These are phyloP conservation scores for Blastomyces parvus DNA, from an alignment of 2,329 filamentous ascomycete genomes.

Conservation along the genomic window DNA sequence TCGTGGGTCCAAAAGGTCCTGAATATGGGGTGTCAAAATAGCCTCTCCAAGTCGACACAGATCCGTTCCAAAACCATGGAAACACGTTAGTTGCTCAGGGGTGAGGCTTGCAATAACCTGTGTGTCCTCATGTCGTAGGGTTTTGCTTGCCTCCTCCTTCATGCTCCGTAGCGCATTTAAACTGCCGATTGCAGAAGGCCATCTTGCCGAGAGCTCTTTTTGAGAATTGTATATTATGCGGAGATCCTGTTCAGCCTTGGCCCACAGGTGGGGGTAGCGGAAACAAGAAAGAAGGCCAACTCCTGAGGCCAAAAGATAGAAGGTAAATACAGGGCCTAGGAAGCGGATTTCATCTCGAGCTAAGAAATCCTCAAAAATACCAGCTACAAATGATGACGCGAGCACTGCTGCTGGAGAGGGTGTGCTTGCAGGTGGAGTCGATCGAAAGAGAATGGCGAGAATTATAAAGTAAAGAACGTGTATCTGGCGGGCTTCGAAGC, in stretches of 20 bases:
- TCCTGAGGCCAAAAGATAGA: conserved; percentile 34
- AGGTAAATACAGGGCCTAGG: conserved; percentile 37
- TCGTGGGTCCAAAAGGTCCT: conserved; percentile 13
- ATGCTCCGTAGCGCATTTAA: conserved; percentile 21
- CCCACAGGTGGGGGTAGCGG: conserved; percentile 20
- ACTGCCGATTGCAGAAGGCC: conserved; percentile 24
- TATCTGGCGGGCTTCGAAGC: conserved; percentile 35
- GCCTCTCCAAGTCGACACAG: conserved; percentile 21
- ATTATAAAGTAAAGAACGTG: conserved; percentile 33
- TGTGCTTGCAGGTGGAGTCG: conserved; percentile 21
- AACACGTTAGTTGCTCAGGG: conserved; percentile 20
- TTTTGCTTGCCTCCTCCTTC: conserved; percentile 16
- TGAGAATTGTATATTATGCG: conserved; percentile 21
- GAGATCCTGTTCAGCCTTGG: conserved; percentile 17
- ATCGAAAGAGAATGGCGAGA: conserved; percentile 33
- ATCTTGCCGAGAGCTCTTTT: conserved; percentile 22
- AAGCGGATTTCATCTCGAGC: conserved; percentile 37
- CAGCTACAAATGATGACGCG: conserved; percentile 35
- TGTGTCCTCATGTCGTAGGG: conserved; percentile 10
- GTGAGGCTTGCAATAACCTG: conserved; percentile 16
- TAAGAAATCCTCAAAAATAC: conserved; percentile 39
- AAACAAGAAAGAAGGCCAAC: conserved; percentile 32
- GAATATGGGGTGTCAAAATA: conserved; percentile 16
- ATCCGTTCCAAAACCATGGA: conserved; percentile 20
- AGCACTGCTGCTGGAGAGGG: conserved; percentile 33